These are phyloP conservation scores for Cyathus striatus DNA, from an alignment of 768 basidiomycete genomes.

Conservation along the genomic window DNA sequence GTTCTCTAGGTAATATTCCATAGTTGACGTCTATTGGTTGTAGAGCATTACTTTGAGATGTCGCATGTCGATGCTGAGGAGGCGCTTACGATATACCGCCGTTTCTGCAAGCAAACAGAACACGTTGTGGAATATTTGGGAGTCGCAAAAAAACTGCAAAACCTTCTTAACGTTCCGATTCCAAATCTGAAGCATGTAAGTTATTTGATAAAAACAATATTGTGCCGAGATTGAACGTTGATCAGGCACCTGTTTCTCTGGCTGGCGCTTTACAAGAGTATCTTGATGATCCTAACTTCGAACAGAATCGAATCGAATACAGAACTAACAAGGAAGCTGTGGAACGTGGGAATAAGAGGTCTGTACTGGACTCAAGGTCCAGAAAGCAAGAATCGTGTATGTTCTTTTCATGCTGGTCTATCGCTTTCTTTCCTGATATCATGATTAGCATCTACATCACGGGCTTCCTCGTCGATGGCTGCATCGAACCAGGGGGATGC, in stretches of 20 bases:
- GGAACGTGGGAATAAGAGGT: constrained; percentile 31
- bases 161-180: constrained; percentile 88
- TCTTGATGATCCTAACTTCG: constrained; percentile 93
- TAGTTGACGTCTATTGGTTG: constrained; percentile 8
- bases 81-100: constrained; percentile 83
- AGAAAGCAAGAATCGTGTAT: constrained; percentile 23
- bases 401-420: constrained; percentile 7
- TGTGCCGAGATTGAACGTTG: constrained; percentile 1
- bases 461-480: constrained; percentile 5
- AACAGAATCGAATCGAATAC: constrained; percentile 92
- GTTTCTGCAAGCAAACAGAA: constrained; percentile 93
- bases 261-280: constrained; percentile 93
- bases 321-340: constrained; percentile 70
- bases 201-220: constrained; percentile 4
- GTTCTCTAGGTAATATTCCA: too few relatives aligned
- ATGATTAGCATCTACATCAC: constrained; percentile 11
- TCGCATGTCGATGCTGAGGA: constrained; percentile 85
- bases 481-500: constrained; percentile 7
- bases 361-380: constrained; percentile 8
- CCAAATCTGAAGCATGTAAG: constrained; percentile 89
- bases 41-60: constrained; percentile 99
- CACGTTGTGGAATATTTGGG: constrained; percentile 88
- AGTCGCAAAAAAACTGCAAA: constrained; percentile 89
- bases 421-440: constrained; percentile 1
- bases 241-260: constrained; percentile 92